phyloP scores from a whole-genome alignment of 2,329 filamentous ascomycete genomes.

The Calonectria crousiana region DNA sequence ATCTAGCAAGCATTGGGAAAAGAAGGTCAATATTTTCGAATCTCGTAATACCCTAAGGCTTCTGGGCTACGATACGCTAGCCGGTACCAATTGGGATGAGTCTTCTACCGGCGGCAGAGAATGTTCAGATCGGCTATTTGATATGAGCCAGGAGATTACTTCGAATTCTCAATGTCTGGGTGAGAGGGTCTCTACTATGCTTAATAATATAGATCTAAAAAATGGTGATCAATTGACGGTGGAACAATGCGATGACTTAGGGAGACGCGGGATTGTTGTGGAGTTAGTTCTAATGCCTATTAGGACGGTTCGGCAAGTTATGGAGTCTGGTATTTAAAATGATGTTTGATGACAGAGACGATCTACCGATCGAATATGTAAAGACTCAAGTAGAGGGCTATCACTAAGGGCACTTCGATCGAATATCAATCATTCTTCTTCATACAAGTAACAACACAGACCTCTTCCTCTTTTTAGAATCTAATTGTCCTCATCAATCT shows the following conservation, averaged over 20 bases:
- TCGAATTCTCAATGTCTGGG: neutral
- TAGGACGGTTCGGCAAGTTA: neutral
- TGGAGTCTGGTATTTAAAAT: neutral
- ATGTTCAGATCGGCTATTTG: neutral
- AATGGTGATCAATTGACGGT: neutral
- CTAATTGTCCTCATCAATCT: neutral
- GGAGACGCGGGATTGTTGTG: neutral
- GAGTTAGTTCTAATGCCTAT: neutral
- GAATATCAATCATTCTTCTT: neutral
- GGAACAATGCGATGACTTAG: neutral
- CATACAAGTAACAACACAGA: neutral
- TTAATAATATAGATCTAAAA: neutral
- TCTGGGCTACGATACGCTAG: neutral
- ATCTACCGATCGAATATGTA: no score
- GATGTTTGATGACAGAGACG: no score
- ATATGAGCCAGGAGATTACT: neutral
- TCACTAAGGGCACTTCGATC: no score
- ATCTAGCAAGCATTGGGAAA: no score
- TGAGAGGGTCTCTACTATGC: neutral
- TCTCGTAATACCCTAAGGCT: no score
- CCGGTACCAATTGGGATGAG: neutral
- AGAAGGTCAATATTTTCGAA: no score
- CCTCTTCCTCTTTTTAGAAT: neutral
- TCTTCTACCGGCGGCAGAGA: neutral
- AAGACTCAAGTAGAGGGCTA: no score